phyloP scores from a whole-genome alignment of 257 asterid species.

The Nicotiana sylvestris region DNA sequence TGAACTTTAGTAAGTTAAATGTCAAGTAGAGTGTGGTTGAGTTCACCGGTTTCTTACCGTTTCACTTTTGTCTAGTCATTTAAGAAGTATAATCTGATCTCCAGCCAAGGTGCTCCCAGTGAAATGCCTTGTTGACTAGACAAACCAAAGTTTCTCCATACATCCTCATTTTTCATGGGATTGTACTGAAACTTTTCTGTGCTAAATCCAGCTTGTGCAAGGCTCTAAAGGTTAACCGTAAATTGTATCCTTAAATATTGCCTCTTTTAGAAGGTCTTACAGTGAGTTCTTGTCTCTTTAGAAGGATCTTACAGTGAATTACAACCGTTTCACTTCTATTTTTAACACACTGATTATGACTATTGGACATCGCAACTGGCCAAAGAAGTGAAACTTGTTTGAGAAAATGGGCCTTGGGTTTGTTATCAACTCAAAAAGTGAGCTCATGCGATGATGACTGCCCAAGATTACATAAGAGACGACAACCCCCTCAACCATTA shows the following conservation, averaged over 20 bases:
- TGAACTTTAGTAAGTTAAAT: background rate
- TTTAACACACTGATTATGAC: background rate
- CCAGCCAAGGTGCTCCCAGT: background rate
- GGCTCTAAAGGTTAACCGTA: background rate
- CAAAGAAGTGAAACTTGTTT: background rate
- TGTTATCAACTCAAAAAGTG: background rate
- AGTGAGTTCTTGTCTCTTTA: background rate
- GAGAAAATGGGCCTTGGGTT: background rate
- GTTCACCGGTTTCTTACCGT: background rate
- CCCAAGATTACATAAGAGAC: background rate
- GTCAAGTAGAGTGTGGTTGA: background rate
- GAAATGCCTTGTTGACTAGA: background rate
- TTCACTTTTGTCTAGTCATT: background rate
- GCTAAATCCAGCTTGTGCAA: background rate
- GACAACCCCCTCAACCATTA: background rate
- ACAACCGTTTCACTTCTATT: background rate
- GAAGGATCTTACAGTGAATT: background rate
- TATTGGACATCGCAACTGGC: background rate
- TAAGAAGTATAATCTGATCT: background rate
- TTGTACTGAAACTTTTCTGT: background rate
- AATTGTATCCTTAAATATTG: background rate
- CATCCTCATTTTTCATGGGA: background rate
- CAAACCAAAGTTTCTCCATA: background rate
- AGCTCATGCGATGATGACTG: background rate
- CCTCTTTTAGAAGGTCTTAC: background rate